phyloP scores from a whole-genome alignment of 345 rosid genomes.

The Gossypium turneri region DNA sequence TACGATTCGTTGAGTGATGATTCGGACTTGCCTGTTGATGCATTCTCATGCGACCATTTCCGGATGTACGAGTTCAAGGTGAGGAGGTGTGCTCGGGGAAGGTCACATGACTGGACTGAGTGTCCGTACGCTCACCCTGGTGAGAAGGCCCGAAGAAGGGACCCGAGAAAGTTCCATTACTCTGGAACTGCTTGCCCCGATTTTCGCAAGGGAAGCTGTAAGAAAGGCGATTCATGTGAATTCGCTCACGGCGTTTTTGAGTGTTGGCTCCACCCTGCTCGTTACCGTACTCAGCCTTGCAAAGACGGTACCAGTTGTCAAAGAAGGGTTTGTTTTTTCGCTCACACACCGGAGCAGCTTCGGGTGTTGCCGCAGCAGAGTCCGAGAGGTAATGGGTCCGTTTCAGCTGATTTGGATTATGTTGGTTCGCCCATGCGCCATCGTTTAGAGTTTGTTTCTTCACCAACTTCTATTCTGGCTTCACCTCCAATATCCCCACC shows the following conservation, averaged over 20 bases:
- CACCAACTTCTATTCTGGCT: slow-evolving; percentile 44
- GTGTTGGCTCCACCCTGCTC: slow-evolving; percentile 89
- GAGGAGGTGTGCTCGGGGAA: slow-evolving; percentile 46
- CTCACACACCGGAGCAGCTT: slow-evolving; percentile 81
- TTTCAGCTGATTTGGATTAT: slow-evolving; percentile 32
- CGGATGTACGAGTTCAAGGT: slow-evolving; percentile 69
- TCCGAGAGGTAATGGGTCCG: slow-evolving; percentile 25
- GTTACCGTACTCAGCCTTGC: slow-evolving; percentile 81
- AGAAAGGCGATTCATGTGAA: slow-evolving; percentile 53
- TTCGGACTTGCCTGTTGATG: slow-evolving; percentile 38
- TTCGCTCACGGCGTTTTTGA: slow-evolving; percentile 74
- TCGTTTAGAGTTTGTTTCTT: slow-evolving; percentile 33
- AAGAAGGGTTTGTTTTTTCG: slow-evolving; percentile 77
- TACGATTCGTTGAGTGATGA: slow-evolving; percentile 40
- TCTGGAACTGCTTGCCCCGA: slow-evolving; percentile 61
- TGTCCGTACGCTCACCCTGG: slow-evolving; percentile 73
- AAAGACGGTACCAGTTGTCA: slow-evolving; percentile 67
- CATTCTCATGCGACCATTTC: slow-evolving; percentile 58
- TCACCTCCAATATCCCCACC: slow-evolving; percentile 45
- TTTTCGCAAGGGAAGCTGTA: slow-evolving; percentile 58
- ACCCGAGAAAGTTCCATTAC: slow-evolving; percentile 53
- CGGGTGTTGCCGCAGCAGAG: slow-evolving; percentile 39
- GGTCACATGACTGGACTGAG: slow-evolving; percentile 78
- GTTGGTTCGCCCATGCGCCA: slow-evolving; percentile 31
- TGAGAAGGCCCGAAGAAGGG: slow-evolving; percentile 64